Base-by-base conservation (phyloP, 139 green algal species). In the Tetraselmis striata region DNA sequence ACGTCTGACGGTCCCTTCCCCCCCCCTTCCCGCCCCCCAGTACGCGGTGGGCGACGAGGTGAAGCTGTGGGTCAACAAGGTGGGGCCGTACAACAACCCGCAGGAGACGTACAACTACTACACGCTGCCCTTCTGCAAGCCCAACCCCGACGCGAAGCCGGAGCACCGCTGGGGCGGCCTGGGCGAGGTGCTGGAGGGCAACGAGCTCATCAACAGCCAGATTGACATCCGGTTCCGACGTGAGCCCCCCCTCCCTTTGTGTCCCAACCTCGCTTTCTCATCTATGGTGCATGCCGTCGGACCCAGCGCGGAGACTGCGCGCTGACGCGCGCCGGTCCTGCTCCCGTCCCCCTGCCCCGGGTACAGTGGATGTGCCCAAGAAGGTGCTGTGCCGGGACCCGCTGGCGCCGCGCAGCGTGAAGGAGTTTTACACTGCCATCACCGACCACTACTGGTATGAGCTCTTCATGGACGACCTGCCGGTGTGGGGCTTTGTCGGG, bases 91-190 rank as follows among this genome's bases (percentile, higher is more conserved):
- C 88, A 98, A 99, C 88, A 99, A 99, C 83, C 96, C 96, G 0
- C 91, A 98, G 81, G 95, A 99, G 82, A 99, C 96, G 11, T 99
- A 98, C 93, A 99, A 99, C 84, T 99, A 98, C 82, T 95, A 97
- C 85, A 88, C 90, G 80, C 89, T 99, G 59, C 96, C 96, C 0
- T 99, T 97, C 87, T 99, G 96, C 88, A 92, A 94, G 77, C 88
- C 90, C 23, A 32, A 76, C 24, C 78, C 82, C 0, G 79, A 80
- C 1, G 59, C 90, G 32, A 92, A 91, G 77, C 84, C 90, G 0
- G 84, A 92, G 77, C 96, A 97, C 83, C 94, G 92, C 78, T 99
- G 95, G 95, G 96, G 94, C 23, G 95, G 95, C 1, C 89, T 99
- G 26, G 96, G 96, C 0, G 96, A 99, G 83, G 96, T 98, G 45